These are phyloP conservation scores for Anthracocystis panici-leucophaei DNA, from an alignment of 1,284 basidiomycete species.

Conservation along the genomic window DNA sequence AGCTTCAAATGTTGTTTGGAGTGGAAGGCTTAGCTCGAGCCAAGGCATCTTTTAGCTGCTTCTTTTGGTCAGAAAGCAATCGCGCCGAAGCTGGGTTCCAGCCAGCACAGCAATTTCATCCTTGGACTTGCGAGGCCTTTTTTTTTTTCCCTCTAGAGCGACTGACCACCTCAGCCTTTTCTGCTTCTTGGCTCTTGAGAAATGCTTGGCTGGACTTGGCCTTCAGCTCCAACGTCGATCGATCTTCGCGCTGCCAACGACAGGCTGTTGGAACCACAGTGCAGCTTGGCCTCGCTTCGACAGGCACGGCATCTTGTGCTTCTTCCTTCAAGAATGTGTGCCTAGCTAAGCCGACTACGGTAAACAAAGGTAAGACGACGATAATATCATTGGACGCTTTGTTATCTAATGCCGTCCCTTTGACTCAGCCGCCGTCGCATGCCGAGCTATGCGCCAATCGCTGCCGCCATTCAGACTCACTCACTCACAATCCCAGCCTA, in stretches of 20 bases:
- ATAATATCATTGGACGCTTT: neutral
- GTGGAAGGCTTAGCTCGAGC: too few relatives aligned
- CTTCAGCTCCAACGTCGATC: slow-evolving; percentile 8
- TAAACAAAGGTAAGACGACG: neutral
- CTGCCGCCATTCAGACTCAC: neutral
- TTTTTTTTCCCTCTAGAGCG: neutral
- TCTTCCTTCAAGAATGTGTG: neutral
- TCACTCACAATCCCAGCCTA: neutral
- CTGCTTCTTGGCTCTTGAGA: neutral
- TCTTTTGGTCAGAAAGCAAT: too few relatives aligned
- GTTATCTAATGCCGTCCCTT: neutral
- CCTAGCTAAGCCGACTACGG: neutral
- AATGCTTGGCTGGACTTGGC: slow-evolving; percentile 4
- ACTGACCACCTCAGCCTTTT: neutral
- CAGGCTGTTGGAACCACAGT: neutral
- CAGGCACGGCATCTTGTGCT: neutral
- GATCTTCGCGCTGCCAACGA: neutral
- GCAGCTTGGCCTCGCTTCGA: slow-evolving; percentile 3
- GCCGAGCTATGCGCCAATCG: slow-evolving; percentile 20
- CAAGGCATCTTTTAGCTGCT: too few relatives aligned
- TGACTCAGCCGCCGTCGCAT: neutral
- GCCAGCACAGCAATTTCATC: neutral
- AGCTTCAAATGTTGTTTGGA: too few relatives aligned
- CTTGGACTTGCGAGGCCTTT: neutral
- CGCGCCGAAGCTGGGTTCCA: too few relatives aligned